Conservation (phyloP, 768 basidiomycete genomes). For the Floccularia luteovirens region DNA sequence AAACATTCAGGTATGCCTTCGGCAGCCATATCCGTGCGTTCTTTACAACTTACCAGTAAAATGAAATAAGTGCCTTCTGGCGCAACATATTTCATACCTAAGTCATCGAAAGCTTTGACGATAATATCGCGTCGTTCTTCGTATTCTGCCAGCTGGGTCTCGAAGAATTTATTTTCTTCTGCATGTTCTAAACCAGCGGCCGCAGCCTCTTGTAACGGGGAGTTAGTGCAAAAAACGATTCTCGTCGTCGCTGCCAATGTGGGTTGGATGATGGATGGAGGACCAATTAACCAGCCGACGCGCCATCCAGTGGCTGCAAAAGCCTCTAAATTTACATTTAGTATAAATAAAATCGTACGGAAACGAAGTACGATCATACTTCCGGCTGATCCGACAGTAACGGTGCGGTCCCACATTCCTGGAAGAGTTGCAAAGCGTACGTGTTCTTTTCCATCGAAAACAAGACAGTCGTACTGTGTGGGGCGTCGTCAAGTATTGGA, state of each 20-base stretch:
- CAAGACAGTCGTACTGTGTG: slow-evolving; percentile 83
- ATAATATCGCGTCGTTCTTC: slow-evolving; percentile 72
- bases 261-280: slow-evolving; percentile 72
- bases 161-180: slow-evolving; percentile 65
- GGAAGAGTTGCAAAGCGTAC: slow-evolving; percentile 90
- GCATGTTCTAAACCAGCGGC: slow-evolving; percentile 87
- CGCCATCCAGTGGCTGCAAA: slow-evolving; percentile 98
- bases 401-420: slow-evolving; percentile 97
- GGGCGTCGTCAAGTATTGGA: slow-evolving; percentile 4
- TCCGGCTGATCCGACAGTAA: slow-evolving; percentile 93
- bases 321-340: slow-evolving; percentile 49
- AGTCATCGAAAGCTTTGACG: slow-evolving; percentile 67
- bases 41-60: slow-evolving; percentile 49
- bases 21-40: slow-evolving; percentile 2
- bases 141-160: slow-evolving; percentile 70
- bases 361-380: slow-evolving; percentile 40
- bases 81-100: slow-evolving; percentile 79
- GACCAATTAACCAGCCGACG: slow-evolving; percentile 93
- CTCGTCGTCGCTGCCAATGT: slow-evolving; percentile 88
- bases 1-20: slow-evolving; percentile 2
- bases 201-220: slow-evolving; percentile 90
- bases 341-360: slow-evolving; percentile 1
- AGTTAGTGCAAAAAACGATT: slow-evolving; percentile 93
- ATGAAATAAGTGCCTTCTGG: slow-evolving; percentile 93
- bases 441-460: slow-evolving; percentile 85